Percentiles rank a stretch among this genome's conserved stretches.
Conservation (phyloP, 345 rosid genomes). For the Brassica nigra region DNA sequence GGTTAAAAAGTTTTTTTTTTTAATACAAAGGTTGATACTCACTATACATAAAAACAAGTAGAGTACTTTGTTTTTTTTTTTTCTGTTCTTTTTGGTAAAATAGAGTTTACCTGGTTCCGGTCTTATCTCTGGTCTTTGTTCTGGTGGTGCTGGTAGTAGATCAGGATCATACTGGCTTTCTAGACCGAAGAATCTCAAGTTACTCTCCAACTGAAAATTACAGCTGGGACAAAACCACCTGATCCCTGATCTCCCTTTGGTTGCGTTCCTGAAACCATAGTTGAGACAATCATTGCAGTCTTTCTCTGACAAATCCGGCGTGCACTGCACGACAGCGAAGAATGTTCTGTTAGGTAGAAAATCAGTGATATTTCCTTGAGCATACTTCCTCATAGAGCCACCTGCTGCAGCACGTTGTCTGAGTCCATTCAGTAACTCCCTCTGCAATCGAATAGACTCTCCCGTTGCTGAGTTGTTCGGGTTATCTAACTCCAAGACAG, state of each 20-base stretch:
- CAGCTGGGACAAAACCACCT: conserved; percentile 36
- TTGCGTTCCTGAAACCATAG: conserved; percentile 4
- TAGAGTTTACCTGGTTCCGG: not conserved
- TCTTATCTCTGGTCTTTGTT: not conserved
- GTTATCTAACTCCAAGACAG: not conserved
- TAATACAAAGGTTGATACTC: not conserved
- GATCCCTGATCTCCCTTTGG: conserved; percentile 20
- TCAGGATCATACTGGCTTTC: conserved; percentile 18
- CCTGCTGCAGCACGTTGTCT: conserved; percentile 4
- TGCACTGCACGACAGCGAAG: conserved; percentile 14
- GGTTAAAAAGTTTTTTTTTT: too few relatives aligned
- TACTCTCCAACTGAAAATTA: conserved; percentile 18
- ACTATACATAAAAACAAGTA: not conserved
- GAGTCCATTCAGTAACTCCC: conserved; percentile 17
- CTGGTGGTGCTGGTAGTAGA: not conserved
- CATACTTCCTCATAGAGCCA: conserved; percentile 23
- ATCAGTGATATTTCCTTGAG: conserved; percentile 20
- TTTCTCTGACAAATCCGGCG: conserved; percentile 21
- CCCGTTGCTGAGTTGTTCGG: not conserved
- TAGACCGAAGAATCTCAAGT: conserved; percentile 12
- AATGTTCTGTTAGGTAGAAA: not conserved
- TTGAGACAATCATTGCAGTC: conserved; percentile 15
- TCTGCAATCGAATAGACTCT: conserved; percentile 13
- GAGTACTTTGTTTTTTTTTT: not conserved
- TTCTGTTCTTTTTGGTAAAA: not conserved